Conservation (phyloP, 345 rosid species). For the Euphorbia peplus region DNA sequence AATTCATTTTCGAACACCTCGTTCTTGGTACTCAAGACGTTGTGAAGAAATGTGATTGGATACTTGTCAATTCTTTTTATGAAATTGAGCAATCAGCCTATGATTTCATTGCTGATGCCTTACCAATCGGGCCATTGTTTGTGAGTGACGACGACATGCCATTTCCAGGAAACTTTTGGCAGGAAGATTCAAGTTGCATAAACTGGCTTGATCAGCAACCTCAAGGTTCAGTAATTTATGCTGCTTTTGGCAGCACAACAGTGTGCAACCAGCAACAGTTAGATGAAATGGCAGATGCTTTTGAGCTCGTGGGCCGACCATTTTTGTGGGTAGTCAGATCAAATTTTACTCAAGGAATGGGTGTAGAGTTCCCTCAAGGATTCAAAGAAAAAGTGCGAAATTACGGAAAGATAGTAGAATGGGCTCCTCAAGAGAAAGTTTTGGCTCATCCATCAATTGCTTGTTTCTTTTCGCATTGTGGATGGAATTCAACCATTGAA, state of each 20-base stretch:
- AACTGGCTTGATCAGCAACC: conserved; percentile 45
- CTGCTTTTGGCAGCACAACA: conserved; percentile 42
- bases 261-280: conserved; percentile 28
- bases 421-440: not conserved
- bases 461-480: not conserved
- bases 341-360: not conserved
- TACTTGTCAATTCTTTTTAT: conserved; percentile 26
- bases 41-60: conserved; percentile 12
- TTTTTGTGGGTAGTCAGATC: conserved; percentile 39
- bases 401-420: conserved; percentile 11
- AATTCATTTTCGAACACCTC: not conserved
- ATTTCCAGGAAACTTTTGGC: conserved; percentile 24
- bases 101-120: conserved; percentile 17
- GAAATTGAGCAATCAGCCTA: conserved; percentile 29
- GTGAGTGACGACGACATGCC: not conserved
- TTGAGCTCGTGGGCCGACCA: conserved; percentile 24
- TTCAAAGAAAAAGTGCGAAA: conserved; percentile 18
- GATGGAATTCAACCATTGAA: not conserved
- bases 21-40: not conserved
- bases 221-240: conserved; percentile 37
- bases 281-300: conserved; percentile 35
- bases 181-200: conserved; percentile 31
- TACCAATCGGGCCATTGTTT: conserved; percentile 37
- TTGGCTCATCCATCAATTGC: not conserved
- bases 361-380: conserved; percentile 18